Base-by-base conservation (phyloP, 179 eudicot species). In the Spergularia azorica region DNA sequence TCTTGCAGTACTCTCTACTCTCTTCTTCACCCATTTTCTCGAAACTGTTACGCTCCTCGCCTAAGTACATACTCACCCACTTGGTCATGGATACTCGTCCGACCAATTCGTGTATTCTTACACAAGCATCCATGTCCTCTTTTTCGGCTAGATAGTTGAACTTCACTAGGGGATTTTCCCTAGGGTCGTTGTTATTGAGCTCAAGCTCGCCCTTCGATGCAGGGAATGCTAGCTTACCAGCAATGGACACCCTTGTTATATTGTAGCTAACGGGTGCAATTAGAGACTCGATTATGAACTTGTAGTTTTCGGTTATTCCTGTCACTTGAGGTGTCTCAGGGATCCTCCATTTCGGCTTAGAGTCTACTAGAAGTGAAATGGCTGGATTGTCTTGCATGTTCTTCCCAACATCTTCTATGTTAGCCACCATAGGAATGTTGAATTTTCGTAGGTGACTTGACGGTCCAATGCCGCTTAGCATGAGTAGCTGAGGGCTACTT, bases 401-500 rank as follows among this genome's bases (percentile, higher is more conserved):
- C 20, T 78, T 58, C 4, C 87, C 89, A 3, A 86, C 86, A 18
- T 73, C 77, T 67, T 61, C 61, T 17, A 73, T 16, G 77, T 77
- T 61, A 15, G 74, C 64, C 9, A 84, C 26, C 8, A 71, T 46
- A 1, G 89, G 73, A 66, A 86, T 84, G 75, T 82, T 80, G 57
- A 82, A 64, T 5, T 51, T 72, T 75, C 63, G 56, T 7, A 84
- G 83, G 10, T 86, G 86, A n/a, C 41, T 68, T 72, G 68, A 59
- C 1, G 85, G 89, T 61, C 89, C 89, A 51, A 86, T 86, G 51
- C 87, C 89, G 46, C 89, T 82, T 75, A 86, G 66, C 89, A 86
- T 77, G 3, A 86, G 87, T 26, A 86, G 65, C 50, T 86, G 87
- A 32, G 89, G 87, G 64, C 89, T 86, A 50, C 89, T 75, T 21